These are phyloP conservation scores for Stagonosporopsis cucurbitacearum DNA, from an alignment of 2,329 filamentous ascomycete species.

Conservation along the genomic window DNA sequence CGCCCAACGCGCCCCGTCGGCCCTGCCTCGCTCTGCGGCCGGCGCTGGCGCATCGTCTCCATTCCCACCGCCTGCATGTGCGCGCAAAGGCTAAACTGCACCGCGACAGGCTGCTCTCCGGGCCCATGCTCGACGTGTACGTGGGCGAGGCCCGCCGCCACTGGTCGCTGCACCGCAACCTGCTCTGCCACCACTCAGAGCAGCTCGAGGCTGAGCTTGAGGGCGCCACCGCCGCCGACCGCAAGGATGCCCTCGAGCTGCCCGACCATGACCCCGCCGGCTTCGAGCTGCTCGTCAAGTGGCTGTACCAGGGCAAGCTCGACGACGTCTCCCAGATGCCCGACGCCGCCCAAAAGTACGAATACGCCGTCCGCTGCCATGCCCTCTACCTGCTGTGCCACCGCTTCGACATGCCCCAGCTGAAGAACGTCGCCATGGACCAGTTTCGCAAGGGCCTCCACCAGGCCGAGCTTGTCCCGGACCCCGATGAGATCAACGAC, in stretches of 20 bases:
- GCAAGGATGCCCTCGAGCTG: constrained; percentile 54
- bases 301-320: constrained; percentile 62
- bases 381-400: constrained; percentile 61
- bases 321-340: constrained; percentile 56
- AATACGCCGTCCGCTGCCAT: constrained; percentile 61
- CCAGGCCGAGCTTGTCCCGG: constrained; percentile 59
- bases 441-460: constrained; percentile 59
- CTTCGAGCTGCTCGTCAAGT: constrained; percentile 63
- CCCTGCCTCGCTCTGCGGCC: constrained; percentile 40
- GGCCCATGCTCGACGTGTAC: constrained; percentile 59
- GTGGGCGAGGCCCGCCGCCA: constrained; percentile 56
- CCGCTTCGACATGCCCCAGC: constrained; percentile 57
- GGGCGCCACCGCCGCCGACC: constrained; percentile 44
- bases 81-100: constrained; percentile 54
- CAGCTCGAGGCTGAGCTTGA: constrained; percentile 51
- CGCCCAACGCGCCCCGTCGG: constrained; percentile 24
- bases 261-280: constrained; percentile 58
- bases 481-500: constrained; percentile 61
- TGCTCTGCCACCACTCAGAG: constrained; percentile 61
- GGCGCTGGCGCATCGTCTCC: constrained; percentile 43
- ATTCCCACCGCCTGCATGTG: constrained; percentile 49
- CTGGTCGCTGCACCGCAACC: constrained; percentile 61
- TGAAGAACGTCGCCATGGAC: constrained; percentile 63
- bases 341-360: constrained; percentile 58
- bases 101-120: constrained; percentile 60